Evolutionary conservation across 2,329 filamentous ascomycete genomes (phyloP).

Genomic region (Diaporthe citrichinensis): DNA sequence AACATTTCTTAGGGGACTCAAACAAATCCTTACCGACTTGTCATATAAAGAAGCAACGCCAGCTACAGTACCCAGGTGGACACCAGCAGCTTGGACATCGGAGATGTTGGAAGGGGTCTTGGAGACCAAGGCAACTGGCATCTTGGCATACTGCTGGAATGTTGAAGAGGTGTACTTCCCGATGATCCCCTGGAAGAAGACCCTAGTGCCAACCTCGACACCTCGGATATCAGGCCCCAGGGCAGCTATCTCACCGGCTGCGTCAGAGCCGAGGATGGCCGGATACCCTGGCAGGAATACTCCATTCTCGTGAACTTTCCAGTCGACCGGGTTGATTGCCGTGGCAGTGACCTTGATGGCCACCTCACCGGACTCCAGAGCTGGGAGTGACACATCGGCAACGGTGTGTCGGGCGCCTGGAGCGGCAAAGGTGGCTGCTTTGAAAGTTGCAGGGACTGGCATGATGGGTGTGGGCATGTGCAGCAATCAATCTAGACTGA

Average conservation of each 20-base stretch:
- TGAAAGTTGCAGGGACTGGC: slow-evolving; percentile 33
- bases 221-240: slow-evolving; percentile 47
- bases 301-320: slow-evolving; percentile 51
- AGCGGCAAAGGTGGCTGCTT: slow-evolving; percentile 35
- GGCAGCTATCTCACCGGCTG: slow-evolving; percentile 51
- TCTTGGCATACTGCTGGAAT: slow-evolving; percentile 55
- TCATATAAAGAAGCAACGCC: slow-evolving; percentile 44
- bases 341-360: slow-evolving; percentile 46
- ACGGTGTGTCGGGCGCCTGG: slow-evolving; percentile 28
- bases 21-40: slow-evolving; percentile 12
- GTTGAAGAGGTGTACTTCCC: slow-evolving; percentile 49
- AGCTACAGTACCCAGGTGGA: slow-evolving; percentile 45
- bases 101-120: slow-evolving; percentile 50
- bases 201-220: slow-evolving; percentile 53
- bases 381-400: slow-evolving; percentile 32
- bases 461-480: background rate
- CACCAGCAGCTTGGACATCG: slow-evolving; percentile 49
- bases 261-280: slow-evolving; percentile 51
- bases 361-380: slow-evolving; percentile 44
- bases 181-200: slow-evolving; percentile 54
- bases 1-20: background rate
- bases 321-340: slow-evolving; percentile 53
- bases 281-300: slow-evolving; percentile 48
- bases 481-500: background rate
- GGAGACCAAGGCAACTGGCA: slow-evolving; percentile 49